Percentiles rank a stretch among this genome's conserved stretches.
Conservation (phyloP, 805 yeast genomes). For the Maudiozyma barnettii region DNA sequence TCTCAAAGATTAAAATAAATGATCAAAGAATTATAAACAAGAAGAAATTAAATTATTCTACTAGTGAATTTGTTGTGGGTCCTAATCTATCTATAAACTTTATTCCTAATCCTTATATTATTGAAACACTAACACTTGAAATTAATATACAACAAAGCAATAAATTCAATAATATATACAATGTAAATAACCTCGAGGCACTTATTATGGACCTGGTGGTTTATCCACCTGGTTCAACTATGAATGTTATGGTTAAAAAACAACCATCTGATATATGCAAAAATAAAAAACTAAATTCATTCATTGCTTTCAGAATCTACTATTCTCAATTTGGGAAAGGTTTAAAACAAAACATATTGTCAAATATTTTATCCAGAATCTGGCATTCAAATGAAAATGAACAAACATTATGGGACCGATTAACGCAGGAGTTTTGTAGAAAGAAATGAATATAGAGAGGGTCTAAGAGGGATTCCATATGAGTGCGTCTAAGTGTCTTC, state of each 20-base stretch:
- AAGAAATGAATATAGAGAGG: conserved; percentile 3
- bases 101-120: not conserved
- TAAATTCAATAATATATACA: not conserved
- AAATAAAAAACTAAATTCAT: conserved; percentile 13
- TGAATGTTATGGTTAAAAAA: not conserved
- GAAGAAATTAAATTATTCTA: not conserved
- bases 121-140: not conserved
- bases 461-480: conserved; percentile 1
- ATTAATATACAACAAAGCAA: not conserved
- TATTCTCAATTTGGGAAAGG: conserved; percentile 20
- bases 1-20: not conserved
- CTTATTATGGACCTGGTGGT: not conserved
- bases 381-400: conserved; percentile 13
- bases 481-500: conserved; percentile 1
- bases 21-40: not conserved
- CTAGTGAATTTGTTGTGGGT: not conserved
- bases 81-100: not conserved
- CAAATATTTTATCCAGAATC: conserved; percentile 15
- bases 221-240: not conserved
- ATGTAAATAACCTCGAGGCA: not conserved
- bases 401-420: conserved; percentile 2
- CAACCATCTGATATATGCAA: conserved; percentile 3
- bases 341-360: conserved; percentile 16
- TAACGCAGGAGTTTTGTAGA: conserved; percentile 3
- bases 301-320: conserved; percentile 22